Conservation (phyloP, 2,329 filamentous ascomycete genomes). For the Myriangium duriaei region DNA sequence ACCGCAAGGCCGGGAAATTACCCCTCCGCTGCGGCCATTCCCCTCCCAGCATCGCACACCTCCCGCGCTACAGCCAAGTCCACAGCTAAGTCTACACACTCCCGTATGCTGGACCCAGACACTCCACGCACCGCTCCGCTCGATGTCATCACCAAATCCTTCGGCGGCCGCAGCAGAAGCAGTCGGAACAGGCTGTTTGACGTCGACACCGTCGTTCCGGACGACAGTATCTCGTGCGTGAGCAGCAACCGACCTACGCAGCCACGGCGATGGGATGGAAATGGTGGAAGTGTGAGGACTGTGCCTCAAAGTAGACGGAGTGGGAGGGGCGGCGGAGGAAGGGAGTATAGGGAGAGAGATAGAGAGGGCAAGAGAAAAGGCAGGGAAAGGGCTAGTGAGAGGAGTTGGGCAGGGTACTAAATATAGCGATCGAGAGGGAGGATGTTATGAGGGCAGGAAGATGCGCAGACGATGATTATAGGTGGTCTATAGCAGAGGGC, state of each 20-base stretch:
- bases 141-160: conserved; percentile 12
- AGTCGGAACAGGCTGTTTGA: conserved; percentile 21
- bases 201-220: conserved; percentile 33
- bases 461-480: no score
- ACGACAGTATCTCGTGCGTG: conserved; percentile 36
- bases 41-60: neutral
- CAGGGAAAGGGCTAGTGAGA: no score
- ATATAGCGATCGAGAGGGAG: no score
- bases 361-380: conserved; percentile 14
- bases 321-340: conserved; percentile 6
- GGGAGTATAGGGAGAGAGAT: conserved; percentile 14
- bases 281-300: conserved; percentile 10
- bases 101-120: no score
- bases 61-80: no score
- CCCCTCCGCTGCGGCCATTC: no score
- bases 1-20: no score
- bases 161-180: conserved; percentile 2
- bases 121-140: neutral
- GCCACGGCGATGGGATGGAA: conserved; percentile 19
- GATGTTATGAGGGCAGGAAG: no score
- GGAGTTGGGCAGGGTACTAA: no score
- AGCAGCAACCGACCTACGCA: conserved; percentile 17
- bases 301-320: no score
- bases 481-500: no score
- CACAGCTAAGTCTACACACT: no score